phyloP scores from a whole-genome alignment of 129 eudicot species.

The Centella asiatica region DNA sequence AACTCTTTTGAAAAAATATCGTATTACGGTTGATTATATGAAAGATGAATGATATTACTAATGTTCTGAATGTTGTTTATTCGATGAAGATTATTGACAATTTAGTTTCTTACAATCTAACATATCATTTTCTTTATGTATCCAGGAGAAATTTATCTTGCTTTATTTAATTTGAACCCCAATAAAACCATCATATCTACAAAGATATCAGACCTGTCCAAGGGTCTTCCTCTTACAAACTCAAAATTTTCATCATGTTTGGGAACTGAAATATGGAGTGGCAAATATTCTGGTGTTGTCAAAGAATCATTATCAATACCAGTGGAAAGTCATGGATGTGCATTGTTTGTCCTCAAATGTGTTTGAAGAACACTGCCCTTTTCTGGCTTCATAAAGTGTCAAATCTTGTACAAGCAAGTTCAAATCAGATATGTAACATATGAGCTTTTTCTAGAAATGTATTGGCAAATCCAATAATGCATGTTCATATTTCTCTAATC shows the following conservation, averaged over 20 bases:
- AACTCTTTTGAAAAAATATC: too few species aligned
- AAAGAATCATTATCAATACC: conserved; percentile 34
- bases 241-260: conserved; percentile 23
- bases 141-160: conserved; percentile 65
- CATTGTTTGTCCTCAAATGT: conserved; percentile 57
- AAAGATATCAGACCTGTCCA: conserved; percentile 33
- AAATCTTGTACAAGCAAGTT: background rate
- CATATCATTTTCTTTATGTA: background rate
- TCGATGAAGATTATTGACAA: background rate
- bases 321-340: conserved; percentile 64
- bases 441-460: background rate
- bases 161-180: conserved; percentile 55
- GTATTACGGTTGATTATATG: too few species aligned
- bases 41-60: background rate
- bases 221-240: conserved; percentile 40
- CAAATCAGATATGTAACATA: background rate
- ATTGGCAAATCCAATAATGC: background rate
- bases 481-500: background rate
- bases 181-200: conserved; percentile 36
- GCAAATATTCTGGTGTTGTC: conserved; percentile 30
- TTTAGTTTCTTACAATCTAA: conserved; percentile 1
- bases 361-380: background rate
- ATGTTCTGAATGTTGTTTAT: background rate
- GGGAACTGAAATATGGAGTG: conserved; percentile 72
- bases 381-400: background rate